Base-by-base conservation (phyloP, 345 rosid genomes). In the Pseudoturritis turrita region DNA sequence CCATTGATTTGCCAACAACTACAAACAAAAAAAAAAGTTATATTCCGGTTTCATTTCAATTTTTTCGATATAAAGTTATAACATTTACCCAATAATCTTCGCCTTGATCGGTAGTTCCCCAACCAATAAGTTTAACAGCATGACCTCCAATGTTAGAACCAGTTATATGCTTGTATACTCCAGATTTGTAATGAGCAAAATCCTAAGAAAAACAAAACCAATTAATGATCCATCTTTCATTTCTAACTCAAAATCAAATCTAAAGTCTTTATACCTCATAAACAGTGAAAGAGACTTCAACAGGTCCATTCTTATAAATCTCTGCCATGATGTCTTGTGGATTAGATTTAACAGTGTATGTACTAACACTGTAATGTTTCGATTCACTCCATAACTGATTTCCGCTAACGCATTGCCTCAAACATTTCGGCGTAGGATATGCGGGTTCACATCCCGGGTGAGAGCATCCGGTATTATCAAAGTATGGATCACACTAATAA, bases 391-490 rank as follows among this genome's bases (percentile, higher is more conserved):
- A 95, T 40, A 87, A 65, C 80, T 83, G 83, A 81, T 95, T 95
- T 28, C 80, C 81, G 6, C 80, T 55, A 29, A 88, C 87, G 58
- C 99, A 95, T 75, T 89, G 82, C 51, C 84, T 84, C 78, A 68
- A 64, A 78, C 99, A 95, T 76, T 51, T 84, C 4, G 99, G 99
- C 60, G 99, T 95, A 17, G 88, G 86, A 82, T 61, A 95, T 39
- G 59, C 90, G 23, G 97, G 99, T 82, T 89, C 96, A 61, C 96
- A 95, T 35, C 99, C 97, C 28, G 99, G 99, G 83, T 95, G 99
- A 59, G 96, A 85, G 78, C 97, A 95, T 72, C 99, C 97, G 55
- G 62, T 83, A 43, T 70, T 77, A 53, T 95, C 99, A 64, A 95
- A 89, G 84, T 91, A 95, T 28, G 97, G 97, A 77, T 91, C 88